Evolutionary conservation across 805 yeast genomes (phyloP), one percentile per base, ranked within the genome.

Genomic region (Myxozyma udenii): DNA sequence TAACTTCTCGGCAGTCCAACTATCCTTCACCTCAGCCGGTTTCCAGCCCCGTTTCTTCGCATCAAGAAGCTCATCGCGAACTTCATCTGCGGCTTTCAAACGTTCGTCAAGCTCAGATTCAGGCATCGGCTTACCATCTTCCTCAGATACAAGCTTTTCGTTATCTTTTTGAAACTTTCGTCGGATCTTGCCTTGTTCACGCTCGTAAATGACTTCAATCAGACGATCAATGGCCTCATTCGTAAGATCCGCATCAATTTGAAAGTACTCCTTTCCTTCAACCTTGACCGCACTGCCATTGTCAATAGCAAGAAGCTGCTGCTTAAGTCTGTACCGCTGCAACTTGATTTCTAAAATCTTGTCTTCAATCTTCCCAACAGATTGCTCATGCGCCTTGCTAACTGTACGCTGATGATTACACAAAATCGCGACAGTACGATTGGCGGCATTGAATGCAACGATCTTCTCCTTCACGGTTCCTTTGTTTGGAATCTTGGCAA

Each of bases 371-470:
- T 84, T 87, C 59, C 81, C 86, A 54, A 91, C 87, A 4, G 89
- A 76, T 22, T 79, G 78, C 42, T 85, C 95, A 65, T 91, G 97
- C 3, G 80, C 80, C 66, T 90, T 91, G 44, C 89, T 79, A 7
- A 90, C 89, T 18, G 95, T 81, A 69, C 96, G 83, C 76, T 90
- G 98, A 78, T 90, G 98, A 75, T 90, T 90, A 85, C 98, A 90
- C 63, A 90, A 73, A 55, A 90, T 88, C 4, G 98, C 98, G 53
- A 90, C 98, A 2, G 91, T 85, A 69, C 97, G 80, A 67, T 90
- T 90, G 1, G 98, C 98, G 19, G 96, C 96, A 69, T 91, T 90
- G 70, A 84, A 90, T 55, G 79, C 82, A 50, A 90, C 83, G 46
- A 90, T 83, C 63, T 88, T 91, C 66, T 90, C 97, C 22, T 85